These are phyloP conservation scores for Lepiota subincarnata DNA, from an alignment of 768 basidiomycete genomes.

Conservation along the genomic window DNA sequence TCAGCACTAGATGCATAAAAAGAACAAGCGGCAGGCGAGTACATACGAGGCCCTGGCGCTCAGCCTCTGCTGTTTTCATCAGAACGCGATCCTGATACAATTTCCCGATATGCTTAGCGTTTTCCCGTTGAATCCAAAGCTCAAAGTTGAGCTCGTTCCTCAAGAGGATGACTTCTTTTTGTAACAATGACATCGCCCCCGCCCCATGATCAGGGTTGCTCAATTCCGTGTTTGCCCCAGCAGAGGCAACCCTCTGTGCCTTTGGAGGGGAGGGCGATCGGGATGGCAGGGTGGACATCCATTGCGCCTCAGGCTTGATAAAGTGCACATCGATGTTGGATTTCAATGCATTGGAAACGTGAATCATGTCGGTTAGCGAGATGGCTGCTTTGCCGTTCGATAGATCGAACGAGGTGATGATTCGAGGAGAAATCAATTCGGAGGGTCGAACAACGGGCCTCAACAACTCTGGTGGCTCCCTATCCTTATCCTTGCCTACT, in stretches of 20 bases:
- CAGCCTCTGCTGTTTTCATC: conserved; percentile 71
- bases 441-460: neutral
- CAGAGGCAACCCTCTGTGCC: neutral
- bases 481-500: neutral
- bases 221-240: neutral
- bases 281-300: conserved; percentile 38
- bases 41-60: conserved; percentile 76
- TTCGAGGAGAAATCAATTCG: conserved; percentile 17
- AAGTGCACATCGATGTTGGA: conserved; percentile 65
- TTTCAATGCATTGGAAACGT: conserved; percentile 68
- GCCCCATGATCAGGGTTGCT: conserved; percentile 43
- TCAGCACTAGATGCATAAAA: neutral
- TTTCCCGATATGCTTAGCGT: conserved; percentile 77
- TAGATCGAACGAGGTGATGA: conserved; percentile 31
- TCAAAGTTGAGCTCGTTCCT: conserved; percentile 84
- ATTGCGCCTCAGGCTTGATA: conserved; percentile 45
- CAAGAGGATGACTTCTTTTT: conserved; percentile 70
- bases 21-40: neutral
- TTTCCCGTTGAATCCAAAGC: conserved; percentile 77
- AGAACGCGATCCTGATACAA: conserved; percentile 71
- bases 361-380: conserved; percentile 74
- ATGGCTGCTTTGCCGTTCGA: conserved; percentile 38
- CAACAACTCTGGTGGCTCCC: neutral
- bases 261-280: conserved; percentile 9
- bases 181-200: conserved; percentile 66